Conservation (phyloP, 805 yeast species). For the Komagataella pseudopastoris region DNA sequence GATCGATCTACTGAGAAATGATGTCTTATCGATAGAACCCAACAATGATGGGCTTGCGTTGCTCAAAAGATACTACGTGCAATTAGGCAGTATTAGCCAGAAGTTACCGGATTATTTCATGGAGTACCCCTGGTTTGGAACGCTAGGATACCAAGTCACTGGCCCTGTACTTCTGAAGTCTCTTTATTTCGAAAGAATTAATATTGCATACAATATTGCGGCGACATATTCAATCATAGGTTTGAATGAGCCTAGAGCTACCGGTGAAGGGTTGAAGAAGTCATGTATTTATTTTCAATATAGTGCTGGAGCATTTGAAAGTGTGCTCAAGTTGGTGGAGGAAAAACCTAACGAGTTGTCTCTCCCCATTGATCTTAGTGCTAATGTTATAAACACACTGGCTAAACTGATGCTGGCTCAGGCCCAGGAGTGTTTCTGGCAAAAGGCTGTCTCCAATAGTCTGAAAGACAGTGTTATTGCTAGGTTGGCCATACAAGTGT, state of each 20-base stretch:
- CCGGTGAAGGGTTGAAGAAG: conserved; percentile 42
- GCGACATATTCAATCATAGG: conserved; percentile 49
- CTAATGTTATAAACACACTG: conserved; percentile 36
- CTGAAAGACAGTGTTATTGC: conserved; percentile 50
- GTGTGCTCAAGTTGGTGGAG: conserved; percentile 11
- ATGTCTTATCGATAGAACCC: conserved; percentile 15
- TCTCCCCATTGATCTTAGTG: conserved; percentile 31
- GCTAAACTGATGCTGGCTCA: conserved; percentile 54
- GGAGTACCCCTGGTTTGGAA: conserved; percentile 62
- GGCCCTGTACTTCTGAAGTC: conserved; percentile 34
- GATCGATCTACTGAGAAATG: conserved; percentile 29
- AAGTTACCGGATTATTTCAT: conserved; percentile 56
- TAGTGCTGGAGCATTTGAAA: conserved; percentile 55
- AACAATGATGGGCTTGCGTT: conserved; percentile 21
- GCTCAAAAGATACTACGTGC: conserved; percentile 31
- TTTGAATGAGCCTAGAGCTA: conserved; percentile 24
- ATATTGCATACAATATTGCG: conserved; percentile 58
- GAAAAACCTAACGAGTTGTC: conserved; percentile 9
- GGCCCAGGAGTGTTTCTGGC: conserved; percentile 84
- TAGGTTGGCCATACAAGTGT: conserved; percentile 49
- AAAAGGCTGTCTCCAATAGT: conserved; percentile 38
- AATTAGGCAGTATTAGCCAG: conserved; percentile 25
- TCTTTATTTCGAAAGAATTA: conserved; percentile 44
- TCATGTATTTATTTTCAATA: conserved; percentile 54
- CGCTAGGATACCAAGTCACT: conserved; percentile 41